Conservation (phyloP, 192 early-diverging fungal species). For the Coemansia erecta region DNA sequence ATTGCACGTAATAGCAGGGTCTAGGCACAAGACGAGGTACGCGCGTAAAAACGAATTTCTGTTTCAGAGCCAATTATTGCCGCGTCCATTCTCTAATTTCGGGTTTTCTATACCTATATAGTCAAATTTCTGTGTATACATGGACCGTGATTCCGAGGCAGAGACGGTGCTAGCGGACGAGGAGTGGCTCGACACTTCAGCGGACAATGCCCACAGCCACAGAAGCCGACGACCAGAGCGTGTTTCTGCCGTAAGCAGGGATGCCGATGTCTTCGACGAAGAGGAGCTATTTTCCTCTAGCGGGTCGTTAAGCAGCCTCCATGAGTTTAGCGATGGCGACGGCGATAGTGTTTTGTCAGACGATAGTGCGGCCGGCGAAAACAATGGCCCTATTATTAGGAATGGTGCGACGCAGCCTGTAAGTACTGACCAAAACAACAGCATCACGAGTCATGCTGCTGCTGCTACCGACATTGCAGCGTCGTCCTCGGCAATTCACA, state of each 20-base stretch:
- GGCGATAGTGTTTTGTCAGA: conserved; percentile 1
- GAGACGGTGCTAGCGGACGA: conserved; percentile 45
- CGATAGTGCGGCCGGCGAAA: background rate
- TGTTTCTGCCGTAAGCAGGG: background rate
- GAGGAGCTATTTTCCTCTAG: conserved; percentile 48
- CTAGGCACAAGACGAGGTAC: no score
- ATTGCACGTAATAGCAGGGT: no score
- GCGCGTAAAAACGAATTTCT: no score
- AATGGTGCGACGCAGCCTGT: conserved; percentile 12
- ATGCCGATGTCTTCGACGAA: conserved; percentile 28
- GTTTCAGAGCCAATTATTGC: no score
- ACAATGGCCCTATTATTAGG: conserved; percentile 31
- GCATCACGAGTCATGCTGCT: conserved; percentile 2
- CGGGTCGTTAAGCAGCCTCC: conserved; percentile 45
- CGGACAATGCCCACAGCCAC: conserved; percentile 4
- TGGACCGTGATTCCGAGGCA: conserved; percentile 46
- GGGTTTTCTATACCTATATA: no score
- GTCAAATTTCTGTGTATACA: background rate
- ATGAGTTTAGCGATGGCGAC: conserved; percentile 46
- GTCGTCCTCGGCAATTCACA: conserved; percentile 9
- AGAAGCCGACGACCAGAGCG: conserved; percentile 11
- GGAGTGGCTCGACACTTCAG: conserved; percentile 27
- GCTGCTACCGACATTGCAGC: background rate
- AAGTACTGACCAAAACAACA: background rate
- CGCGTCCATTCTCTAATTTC: no score